Evolutionary conservation across 495 filamentous ascomycete species (phyloP).

Genomic region (Podospora appendiculata): DNA sequence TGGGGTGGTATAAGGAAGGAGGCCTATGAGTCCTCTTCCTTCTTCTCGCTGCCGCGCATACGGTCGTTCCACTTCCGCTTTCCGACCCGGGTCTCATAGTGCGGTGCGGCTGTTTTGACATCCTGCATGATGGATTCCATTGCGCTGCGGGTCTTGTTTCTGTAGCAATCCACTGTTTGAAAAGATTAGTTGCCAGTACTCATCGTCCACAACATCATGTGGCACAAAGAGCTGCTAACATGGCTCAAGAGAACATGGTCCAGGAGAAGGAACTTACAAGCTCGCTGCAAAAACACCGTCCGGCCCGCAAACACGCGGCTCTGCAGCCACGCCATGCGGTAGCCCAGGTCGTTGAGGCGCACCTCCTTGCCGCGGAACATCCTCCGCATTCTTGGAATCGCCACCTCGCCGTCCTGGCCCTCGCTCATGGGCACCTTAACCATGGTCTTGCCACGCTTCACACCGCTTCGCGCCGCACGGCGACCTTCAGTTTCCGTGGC

Average conservation of each 20-base stretch:
- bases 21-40: slow-evolving; percentile 22
- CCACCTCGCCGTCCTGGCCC: slow-evolving; percentile 52
- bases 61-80: slow-evolving; percentile 79
- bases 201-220: neutral
- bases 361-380: slow-evolving; percentile 68
- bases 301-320: slow-evolving; percentile 78
- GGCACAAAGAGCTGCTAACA: neutral
- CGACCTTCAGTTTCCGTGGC: slow-evolving; percentile 44
- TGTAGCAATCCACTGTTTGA: slow-evolving; percentile 77
- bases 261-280: slow-evolving; percentile 57
- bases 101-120: slow-evolving; percentile 59
- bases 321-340: slow-evolving; percentile 92
- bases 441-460: slow-evolving; percentile 12
- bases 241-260: neutral
- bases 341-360: slow-evolving; percentile 83
- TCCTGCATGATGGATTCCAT: slow-evolving; percentile 71
- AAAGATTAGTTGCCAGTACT: neutral
- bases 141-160: slow-evolving; percentile 81
- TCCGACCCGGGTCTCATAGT: slow-evolving; percentile 83
- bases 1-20: too few species aligned
- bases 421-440: slow-evolving; percentile 65
- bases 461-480: slow-evolving; percentile 10
- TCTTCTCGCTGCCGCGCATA: slow-evolving; percentile 30
- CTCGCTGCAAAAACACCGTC: slow-evolving; percentile 85
- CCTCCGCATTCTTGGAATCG: slow-evolving; percentile 63